Evolutionary conservation across 1,139 yeast species (phyloP), one percentile per base, ranked within the genome.

Genomic region (Lodderomyces margitis): DNA sequence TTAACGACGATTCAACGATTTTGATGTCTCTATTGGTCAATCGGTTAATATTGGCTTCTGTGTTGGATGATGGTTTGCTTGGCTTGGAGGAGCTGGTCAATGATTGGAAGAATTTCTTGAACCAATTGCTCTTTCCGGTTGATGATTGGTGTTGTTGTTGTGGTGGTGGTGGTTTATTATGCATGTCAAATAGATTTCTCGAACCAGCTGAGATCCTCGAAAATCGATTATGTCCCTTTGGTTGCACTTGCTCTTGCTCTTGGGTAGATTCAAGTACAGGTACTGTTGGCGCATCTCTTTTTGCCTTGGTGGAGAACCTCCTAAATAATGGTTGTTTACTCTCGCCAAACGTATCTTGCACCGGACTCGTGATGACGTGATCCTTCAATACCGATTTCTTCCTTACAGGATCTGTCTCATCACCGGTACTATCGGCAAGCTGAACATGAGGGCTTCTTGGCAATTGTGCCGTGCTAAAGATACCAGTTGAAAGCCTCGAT

Each of bases 311-410:
- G 36, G 70, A 62, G 35, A 62, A 48, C 43, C 61, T 56, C 43
- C 66, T 59, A 46, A 65, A 54, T 4, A 66, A 48, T 4, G 62
- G 43, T 17, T 39, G 8, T 14, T 45, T 43, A 34, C 46, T 41
- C 21, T 44, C 35, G 8, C 36, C 43, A 32, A 36, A 38, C 3
- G 34, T 28, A 92, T 64, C 86, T 92, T 59, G 83, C 79, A 55
- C 37, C 2, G 44, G 47, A 28, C 41, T 40, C 10, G 44, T 21
- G 6, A 44, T 43, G n/a, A 44, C 38, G n/a, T 40, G 33, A 21
- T 40, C 32, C 14, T 46, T 6, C 42, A 43, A 19, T 38, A 38
- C 14, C 16, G 21, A 9, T 17, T 30, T 34, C 19, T 32, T 17
- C 20, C 27, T 23, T 14, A 24, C 31, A 8, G 15, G 39, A 36